Conservation (phyloP, 352 stramenopile genomes). For the Phytophthora hibernalis region DNA sequence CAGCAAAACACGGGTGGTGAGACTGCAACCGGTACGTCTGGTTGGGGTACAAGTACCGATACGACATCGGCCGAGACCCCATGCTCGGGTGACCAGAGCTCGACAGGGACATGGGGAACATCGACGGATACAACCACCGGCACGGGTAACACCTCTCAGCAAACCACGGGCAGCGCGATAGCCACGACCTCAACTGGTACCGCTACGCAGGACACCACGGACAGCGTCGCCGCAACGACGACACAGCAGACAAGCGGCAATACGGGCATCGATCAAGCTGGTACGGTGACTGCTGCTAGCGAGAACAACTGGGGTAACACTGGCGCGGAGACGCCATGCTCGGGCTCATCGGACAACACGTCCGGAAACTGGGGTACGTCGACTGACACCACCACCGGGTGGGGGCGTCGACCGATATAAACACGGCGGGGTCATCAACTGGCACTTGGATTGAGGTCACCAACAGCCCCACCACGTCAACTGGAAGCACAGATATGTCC, state of each 20-base stretch:
- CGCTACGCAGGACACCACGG: too few relatives aligned
- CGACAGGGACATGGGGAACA: constrained; percentile 14
- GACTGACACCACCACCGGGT: background rate
- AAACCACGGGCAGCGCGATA: too few relatives aligned
- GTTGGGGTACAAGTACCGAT: background rate
- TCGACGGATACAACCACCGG: constrained; percentile 6
- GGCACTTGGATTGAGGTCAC: constrained; percentile 33
- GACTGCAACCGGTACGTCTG: background rate
- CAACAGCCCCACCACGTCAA: constrained; percentile 22
- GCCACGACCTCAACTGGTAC: too few relatives aligned
- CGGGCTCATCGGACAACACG: constrained; percentile 19
- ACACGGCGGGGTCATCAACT: constrained; percentile 10
- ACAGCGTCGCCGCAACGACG: too few relatives aligned
- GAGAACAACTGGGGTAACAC: constrained; percentile 2
- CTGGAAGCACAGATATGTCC: constrained; percentile 1
- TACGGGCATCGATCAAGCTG: constrained; percentile 5
- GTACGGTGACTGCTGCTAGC: constrained; percentile 14
- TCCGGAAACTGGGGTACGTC: background rate
- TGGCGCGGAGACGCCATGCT: constrained; percentile 20
- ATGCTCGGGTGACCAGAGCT: constrained; percentile 28
- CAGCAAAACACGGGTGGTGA: background rate
- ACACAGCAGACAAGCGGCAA: background rate
- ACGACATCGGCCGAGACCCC: constrained; percentile 19
- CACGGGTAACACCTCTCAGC: background rate
- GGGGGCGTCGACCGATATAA: too few relatives aligned